Percentiles rank a stretch among this genome's conserved stretches.
Conservation (phyloP, 768 basidiomycete genomes). For the Mycena epipterygia region DNA sequence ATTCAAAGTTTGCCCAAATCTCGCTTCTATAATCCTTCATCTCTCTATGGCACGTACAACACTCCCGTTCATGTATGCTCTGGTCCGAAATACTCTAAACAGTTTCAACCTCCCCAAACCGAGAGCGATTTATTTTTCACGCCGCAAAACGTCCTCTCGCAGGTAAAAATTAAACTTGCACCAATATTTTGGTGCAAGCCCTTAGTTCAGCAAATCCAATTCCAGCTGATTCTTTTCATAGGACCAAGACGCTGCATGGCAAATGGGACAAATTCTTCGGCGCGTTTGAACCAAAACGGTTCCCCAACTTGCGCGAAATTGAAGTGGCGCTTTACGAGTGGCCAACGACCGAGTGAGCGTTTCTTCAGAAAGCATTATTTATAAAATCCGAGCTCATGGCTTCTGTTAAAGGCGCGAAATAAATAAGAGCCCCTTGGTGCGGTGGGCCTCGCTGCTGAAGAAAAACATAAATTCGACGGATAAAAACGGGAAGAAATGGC, state of each 20-base stretch:
- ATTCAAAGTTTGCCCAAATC: constrained; percentile 12
- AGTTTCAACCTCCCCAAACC: not conserved
- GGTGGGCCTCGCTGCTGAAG: constrained; percentile 20
- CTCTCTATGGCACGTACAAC: too few species aligned
- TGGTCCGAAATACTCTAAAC: too few species aligned
- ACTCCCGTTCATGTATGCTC: not conserved
- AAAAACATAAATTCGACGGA: constrained; percentile 13
- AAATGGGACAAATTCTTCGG: constrained; percentile 17
- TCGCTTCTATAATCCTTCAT: not conserved
- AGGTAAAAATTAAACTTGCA: constrained; percentile 1
- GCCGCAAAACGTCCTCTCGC: not conserved
- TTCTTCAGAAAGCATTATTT: too few species aligned
- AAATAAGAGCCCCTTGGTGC: constrained; percentile 23
- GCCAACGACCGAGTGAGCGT: constrained; percentile 25
- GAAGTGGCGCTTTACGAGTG: constrained; percentile 8
- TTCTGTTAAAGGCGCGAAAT: constrained; percentile 8
- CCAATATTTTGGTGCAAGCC: not conserved
- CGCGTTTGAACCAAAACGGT: not conserved
- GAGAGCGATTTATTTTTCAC: not conserved
- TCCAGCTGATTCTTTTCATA: not conserved
- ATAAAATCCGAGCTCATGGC: not conserved
- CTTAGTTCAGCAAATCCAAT: not conserved
- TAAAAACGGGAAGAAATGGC: constrained; percentile 25
- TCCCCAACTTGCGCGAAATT: constrained; percentile 24
- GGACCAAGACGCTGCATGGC: not conserved